These are phyloP conservation scores for Cerrena zonata DNA, from an alignment of 1,284 basidiomycete species.

Conservation along the genomic window DNA sequence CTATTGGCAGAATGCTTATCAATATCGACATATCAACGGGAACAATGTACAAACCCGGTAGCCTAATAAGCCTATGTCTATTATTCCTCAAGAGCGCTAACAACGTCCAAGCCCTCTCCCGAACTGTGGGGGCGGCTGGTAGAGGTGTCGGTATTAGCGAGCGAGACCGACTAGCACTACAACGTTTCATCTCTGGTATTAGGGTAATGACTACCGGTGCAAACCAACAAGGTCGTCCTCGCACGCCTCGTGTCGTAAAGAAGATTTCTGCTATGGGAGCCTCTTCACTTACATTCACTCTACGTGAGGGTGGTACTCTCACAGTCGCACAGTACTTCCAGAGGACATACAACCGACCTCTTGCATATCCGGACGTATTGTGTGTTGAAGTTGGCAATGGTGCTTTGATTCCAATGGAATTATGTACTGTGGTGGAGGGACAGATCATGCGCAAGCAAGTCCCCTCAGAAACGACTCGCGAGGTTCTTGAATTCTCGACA, in stretches of 20 bases:
- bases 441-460: conserved; percentile 73
- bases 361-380: conserved; percentile 52
- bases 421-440: conserved; percentile 58
- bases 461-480: conserved; percentile 59
- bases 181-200: conserved; percentile 57
- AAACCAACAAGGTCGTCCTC: conserved; percentile 2
- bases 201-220: conserved; percentile 39
- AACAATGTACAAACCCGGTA: conserved; percentile 61
- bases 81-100: conserved; percentile 41
- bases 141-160: conserved; percentile 52
- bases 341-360: conserved; percentile 40
- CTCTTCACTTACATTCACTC: conserved; percentile 44
- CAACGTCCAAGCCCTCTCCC: conserved; percentile 37
- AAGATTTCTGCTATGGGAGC: conserved; percentile 49
- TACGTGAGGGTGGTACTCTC: conserved; percentile 46
- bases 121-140: too few relatives aligned
- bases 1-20: conserved; percentile 58
- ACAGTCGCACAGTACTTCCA: conserved; percentile 62
- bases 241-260: conserved; percentile 38
- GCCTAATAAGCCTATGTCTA: conserved; percentile 48
- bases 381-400: conserved; percentile 66
- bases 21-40: conserved; percentile 77
- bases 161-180: conserved; percentile 52
- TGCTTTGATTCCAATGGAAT: conserved; percentile 63
- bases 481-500: conserved; percentile 67